phyloP scores from a whole-genome alignment of 495 filamentous ascomycete genomes.

The Chaetomidium leptoderma region DNA sequence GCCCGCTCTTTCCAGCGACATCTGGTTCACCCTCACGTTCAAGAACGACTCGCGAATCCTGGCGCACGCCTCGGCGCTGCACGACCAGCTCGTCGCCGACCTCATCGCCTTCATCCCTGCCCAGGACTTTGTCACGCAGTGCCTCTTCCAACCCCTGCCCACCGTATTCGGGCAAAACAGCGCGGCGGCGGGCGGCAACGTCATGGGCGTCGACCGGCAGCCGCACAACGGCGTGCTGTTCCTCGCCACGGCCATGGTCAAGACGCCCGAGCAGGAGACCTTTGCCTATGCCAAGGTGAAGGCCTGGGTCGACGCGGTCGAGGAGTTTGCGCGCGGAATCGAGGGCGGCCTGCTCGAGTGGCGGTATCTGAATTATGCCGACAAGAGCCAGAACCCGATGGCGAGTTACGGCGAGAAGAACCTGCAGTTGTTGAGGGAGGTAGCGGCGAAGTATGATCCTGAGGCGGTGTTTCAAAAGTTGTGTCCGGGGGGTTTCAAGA shows the following conservation, averaged over 20 bases:
- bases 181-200: slow-evolving; percentile 44
- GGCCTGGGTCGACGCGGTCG: slow-evolving; percentile 13
- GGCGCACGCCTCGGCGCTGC: slow-evolving; percentile 20
- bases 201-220: slow-evolving; percentile 46
- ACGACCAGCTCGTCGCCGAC: slow-evolving; percentile 23
- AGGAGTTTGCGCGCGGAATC: slow-evolving; percentile 17
- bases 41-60: slow-evolving; percentile 30
- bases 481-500: slow-evolving; percentile 38
- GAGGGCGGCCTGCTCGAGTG: slow-evolving; percentile 24
- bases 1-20: slow-evolving; percentile 12
- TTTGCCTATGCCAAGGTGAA: slow-evolving; percentile 16
- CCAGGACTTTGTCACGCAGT: slow-evolving; percentile 38
- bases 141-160: slow-evolving; percentile 49
- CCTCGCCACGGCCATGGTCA: slow-evolving; percentile 14
- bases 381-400: slow-evolving; percentile 41
- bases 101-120: slow-evolving; percentile 20
- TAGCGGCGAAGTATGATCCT: slow-evolving; percentile 48
- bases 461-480: slow-evolving; percentile 46
- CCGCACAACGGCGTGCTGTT: slow-evolving; percentile 29
- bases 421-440: slow-evolving; percentile 32
- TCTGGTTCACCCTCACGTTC: slow-evolving; percentile 30
- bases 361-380: slow-evolving; percentile 41
- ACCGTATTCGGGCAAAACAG: slow-evolving; percentile 33
- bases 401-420: slow-evolving; percentile 48
- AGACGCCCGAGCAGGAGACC: slow-evolving; percentile 23